A percentile compares a stretch with the other conserved stretches of the same genome.
These are phyloP conservation scores for Lanmaoa pseudosensibilis DNA, from an alignment of 768 basidiomycete genomes.

Conservation along the genomic window DNA sequence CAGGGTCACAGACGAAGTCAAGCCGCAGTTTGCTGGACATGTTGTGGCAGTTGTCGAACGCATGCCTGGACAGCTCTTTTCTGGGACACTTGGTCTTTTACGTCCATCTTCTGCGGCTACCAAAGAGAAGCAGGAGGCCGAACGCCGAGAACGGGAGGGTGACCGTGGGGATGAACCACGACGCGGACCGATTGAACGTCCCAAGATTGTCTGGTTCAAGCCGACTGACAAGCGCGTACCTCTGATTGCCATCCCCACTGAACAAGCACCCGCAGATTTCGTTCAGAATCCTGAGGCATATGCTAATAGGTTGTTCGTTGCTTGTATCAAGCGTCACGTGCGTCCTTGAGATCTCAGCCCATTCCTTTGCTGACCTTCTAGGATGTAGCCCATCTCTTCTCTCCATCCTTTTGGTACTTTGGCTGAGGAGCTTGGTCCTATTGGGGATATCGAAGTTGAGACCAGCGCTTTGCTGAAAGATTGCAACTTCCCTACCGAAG, in stretches of 20 bases:
- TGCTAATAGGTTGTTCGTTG: constrained; percentile 88
- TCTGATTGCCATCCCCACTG: constrained; percentile 96
- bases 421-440: constrained; percentile 96
- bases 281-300: constrained; percentile 93
- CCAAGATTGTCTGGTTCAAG: constrained; percentile 99
- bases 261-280: constrained; percentile 96
- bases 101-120: constrained; percentile 96
- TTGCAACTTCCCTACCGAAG: constrained; percentile 98
- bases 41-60: constrained; percentile 99
- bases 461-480: constrained; percentile 97
- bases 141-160: constrained; percentile 95
- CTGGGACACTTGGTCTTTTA: constrained; percentile 91
- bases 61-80: constrained; percentile 98
- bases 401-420: constrained; percentile 98
- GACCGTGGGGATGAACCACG: constrained; percentile 84
- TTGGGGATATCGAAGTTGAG: constrained; percentile 98
- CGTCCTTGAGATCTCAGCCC: constrained; percentile 33
- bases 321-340: constrained; percentile 98
- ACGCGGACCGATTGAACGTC: constrained; percentile 78
- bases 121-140: constrained; percentile 98
- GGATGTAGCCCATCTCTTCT: constrained; percentile 80
- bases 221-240: constrained; percentile 99
- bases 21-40: constrained; percentile 97
- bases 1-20: constrained; percentile 95
- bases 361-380: constrained; percentile 18